phyloP scores from a whole-genome alignment of 2,329 filamentous ascomycete genomes.

The Verruconis gallopava region DNA sequence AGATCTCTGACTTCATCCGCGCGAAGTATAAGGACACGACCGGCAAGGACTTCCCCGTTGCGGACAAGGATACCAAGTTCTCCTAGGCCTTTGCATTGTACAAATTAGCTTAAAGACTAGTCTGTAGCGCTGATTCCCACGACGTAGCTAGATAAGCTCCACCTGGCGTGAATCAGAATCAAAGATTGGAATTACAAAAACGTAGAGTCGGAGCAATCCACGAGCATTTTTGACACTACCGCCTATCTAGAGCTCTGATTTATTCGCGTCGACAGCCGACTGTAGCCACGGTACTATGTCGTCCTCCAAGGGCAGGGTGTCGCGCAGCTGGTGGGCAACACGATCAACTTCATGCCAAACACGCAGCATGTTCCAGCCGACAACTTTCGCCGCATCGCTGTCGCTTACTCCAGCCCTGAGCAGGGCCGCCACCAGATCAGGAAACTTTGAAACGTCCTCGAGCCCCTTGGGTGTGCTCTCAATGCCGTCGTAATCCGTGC shows the following conservation, averaged over 20 bases:
- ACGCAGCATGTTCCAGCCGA: constrained; percentile 67
- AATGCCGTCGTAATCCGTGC: constrained; percentile 83
- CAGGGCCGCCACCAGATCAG: constrained; percentile 62
- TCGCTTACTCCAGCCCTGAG: constrained; percentile 62
- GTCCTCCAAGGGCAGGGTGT: constrained; percentile 32
- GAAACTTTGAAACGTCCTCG: constrained; percentile 76
- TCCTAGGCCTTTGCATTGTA: too few relatives aligned
- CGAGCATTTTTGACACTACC: too few relatives aligned
- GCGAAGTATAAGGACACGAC: constrained; percentile 55
- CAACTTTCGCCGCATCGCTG: constrained; percentile 58
- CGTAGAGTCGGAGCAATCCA: too few relatives aligned
- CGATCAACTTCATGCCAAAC: constrained; percentile 72
- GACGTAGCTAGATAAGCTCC: too few relatives aligned
- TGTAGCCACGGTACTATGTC: constrained; percentile 19
- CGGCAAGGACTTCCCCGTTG: constrained; percentile 55
- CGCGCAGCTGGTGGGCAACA: constrained; percentile 55
- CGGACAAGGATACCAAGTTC: constrained; percentile 49
- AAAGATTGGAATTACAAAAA: too few relatives aligned
- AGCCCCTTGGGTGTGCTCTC: constrained; percentile 53
- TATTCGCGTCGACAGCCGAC: not conserved
- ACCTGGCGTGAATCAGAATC: too few relatives aligned
- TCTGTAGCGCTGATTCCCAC: too few relatives aligned
- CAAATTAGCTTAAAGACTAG: too few relatives aligned
- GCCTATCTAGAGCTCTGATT: too few relatives aligned
- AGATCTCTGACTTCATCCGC: constrained; percentile 62